These are phyloP conservation scores for Harringtonia lauricola DNA, from an alignment of 2,329 filamentous ascomycete species.

Conservation along the genomic window DNA sequence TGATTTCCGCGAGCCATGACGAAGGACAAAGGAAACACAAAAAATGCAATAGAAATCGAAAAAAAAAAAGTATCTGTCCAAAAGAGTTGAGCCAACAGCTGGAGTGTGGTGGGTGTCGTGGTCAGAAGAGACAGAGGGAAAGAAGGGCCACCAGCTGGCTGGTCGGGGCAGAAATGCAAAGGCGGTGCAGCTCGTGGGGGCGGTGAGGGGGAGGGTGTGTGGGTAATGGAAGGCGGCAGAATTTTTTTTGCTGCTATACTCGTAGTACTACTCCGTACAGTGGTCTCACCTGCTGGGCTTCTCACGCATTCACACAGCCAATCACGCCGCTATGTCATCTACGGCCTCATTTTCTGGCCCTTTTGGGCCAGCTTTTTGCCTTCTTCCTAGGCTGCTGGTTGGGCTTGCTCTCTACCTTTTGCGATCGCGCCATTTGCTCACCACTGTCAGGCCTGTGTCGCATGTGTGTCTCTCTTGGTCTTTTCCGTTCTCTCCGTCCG, in stretches of 20 bases:
- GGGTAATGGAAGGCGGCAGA: constrained; percentile 2
- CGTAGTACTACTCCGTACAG: neutral
- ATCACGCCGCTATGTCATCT: neutral
- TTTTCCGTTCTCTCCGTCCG: too few species aligned
- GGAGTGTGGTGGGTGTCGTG: neutral
- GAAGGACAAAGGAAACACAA: neutral
- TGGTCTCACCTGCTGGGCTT: neutral
- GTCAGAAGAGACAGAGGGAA: neutral
- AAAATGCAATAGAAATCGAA: neutral
- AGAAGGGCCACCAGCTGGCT: neutral
- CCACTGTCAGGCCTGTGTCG: too few species aligned
- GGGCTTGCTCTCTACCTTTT: too few species aligned
- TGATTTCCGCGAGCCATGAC: constrained; percentile 91
- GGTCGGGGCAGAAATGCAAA: neutral
- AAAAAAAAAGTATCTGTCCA: neutral
- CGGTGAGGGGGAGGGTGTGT: neutral
- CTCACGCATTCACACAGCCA: too few species aligned
- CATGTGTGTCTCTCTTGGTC: too few species aligned
- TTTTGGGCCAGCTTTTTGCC: too few species aligned
- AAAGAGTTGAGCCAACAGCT: neutral
- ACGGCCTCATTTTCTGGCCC: too few species aligned
- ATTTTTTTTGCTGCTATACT: neutral
- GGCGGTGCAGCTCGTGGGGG: neutral
- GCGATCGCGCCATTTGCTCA: too few species aligned
- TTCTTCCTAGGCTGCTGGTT: too few species aligned